Evolutionary conservation across 1,284 basidiomycete genomes (phyloP).

Genomic region (Ganoderma lingzhi): DNA sequence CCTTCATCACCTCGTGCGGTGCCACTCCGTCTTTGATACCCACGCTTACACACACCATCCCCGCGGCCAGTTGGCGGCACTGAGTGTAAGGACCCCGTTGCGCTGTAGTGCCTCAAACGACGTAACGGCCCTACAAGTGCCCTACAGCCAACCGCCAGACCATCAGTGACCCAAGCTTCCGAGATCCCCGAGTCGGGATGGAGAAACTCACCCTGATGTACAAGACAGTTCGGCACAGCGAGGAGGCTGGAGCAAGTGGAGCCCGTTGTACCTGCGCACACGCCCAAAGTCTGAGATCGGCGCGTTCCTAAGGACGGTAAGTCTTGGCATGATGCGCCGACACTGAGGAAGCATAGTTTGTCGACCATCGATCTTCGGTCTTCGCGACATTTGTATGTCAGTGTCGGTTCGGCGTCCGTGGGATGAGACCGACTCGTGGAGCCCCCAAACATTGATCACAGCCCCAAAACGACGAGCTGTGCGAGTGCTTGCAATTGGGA

Average conservation of each 20-base stretch:
- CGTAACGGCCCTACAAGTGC: background rate
- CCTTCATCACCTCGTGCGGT: background rate
- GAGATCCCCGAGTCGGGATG: background rate
- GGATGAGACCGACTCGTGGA: background rate
- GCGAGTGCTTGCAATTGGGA: background rate
- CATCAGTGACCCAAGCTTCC: background rate
- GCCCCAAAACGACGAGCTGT: background rate
- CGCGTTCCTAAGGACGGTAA: background rate
- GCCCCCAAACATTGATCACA: background rate
- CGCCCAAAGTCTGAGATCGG: background rate
- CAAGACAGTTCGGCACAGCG: background rate
- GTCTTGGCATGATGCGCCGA: constrained; percentile 2
- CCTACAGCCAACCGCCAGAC: background rate
- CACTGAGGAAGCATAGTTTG: background rate
- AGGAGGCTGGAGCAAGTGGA: background rate
- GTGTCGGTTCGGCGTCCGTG: background rate
- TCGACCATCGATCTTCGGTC: background rate
- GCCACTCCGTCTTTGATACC: background rate
- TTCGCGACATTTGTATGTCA: background rate
- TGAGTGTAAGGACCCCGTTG: background rate
- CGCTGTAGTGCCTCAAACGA: background rate
- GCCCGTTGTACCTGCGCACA: background rate
- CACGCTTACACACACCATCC: background rate
- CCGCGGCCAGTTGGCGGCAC: background rate
- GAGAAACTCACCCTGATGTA: background rate